Conservation (phyloP, 1,139 yeast species). For the Suhomyces panamericanus region DNA sequence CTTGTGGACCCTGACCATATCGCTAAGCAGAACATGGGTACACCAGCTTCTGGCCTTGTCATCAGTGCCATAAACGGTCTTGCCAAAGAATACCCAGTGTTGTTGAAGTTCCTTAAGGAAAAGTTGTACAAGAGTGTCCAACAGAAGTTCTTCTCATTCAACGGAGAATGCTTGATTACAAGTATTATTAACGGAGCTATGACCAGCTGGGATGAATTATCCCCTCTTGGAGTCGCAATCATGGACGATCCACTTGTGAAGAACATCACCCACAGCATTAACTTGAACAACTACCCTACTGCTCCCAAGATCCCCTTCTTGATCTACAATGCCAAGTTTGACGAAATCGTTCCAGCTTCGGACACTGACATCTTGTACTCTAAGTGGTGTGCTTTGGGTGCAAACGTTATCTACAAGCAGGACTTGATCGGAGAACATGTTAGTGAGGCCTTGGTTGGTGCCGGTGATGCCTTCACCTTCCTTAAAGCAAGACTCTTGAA, state of each 20-base stretch:
- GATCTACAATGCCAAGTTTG: slow-evolving; percentile 34
- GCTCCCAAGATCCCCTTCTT: slow-evolving; percentile 36
- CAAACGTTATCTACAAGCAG: slow-evolving; percentile 18
- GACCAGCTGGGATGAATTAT: not conserved
- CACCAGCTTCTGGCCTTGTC: slow-evolving; percentile 28
- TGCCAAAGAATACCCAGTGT: slow-evolving; percentile 27
- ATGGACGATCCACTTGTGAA: not conserved
- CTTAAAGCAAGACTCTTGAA: slow-evolving; percentile 10
- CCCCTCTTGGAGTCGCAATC: not conserved
- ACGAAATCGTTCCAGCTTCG: slow-evolving; percentile 22
- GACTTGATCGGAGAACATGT: slow-evolving; percentile 20
- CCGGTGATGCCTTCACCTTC: slow-evolving; percentile 20
- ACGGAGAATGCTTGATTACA: slow-evolving; percentile 1
- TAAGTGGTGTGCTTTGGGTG: slow-evolving; percentile 19
- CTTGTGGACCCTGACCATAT: slow-evolving; percentile 26
- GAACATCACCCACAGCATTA: slow-evolving; percentile 4
- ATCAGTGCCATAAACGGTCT: slow-evolving; percentile 30
- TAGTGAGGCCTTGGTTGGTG: slow-evolving; percentile 17
- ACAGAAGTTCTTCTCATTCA: not conserved
- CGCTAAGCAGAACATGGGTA: slow-evolving; percentile 26
- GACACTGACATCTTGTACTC: slow-evolving; percentile 15
- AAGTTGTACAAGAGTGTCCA: not conserved
- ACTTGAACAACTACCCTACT: slow-evolving; percentile 3
- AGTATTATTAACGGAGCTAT: not conserved
- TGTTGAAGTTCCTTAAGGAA: slow-evolving; percentile 6